phyloP scores from a whole-genome alignment of 768 basidiomycete genomes.

The Suillus placidus region DNA sequence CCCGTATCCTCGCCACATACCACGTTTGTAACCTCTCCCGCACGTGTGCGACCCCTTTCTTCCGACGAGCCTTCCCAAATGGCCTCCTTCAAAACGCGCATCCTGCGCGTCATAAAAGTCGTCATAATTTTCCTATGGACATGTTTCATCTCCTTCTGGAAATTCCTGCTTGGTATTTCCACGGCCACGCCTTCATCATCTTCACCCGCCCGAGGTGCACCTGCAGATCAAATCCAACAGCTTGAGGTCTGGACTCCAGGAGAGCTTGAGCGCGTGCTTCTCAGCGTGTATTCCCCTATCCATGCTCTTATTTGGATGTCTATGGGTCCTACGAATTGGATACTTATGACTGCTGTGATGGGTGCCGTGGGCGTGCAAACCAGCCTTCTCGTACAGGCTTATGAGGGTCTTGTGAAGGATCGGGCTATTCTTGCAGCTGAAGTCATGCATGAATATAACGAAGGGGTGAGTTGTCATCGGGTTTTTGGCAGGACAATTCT shows the following conservation, averaged over 20 bases:
- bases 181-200: slow-evolving; percentile 42
- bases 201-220: slow-evolving; percentile 38
- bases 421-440: slow-evolving; percentile 74
- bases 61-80: slow-evolving; percentile 42
- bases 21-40: slow-evolving; percentile 58
- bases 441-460: slow-evolving; percentile 83
- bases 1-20: slow-evolving; percentile 73
- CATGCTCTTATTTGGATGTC: slow-evolving; percentile 77
- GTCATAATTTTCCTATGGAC: slow-evolving; percentile 49
- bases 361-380: slow-evolving; percentile 67
- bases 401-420: slow-evolving; percentile 72
- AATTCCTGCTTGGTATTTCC: slow-evolving; percentile 68
- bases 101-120: slow-evolving; percentile 31
- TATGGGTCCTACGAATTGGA: slow-evolving; percentile 74
- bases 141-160: slow-evolving; percentile 56
- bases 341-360: slow-evolving; percentile 72
- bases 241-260: slow-evolving; percentile 80
- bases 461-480: slow-evolving; percentile 53
- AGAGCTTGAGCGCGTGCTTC: slow-evolving; percentile 67
- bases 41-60: slow-evolving; percentile 18
- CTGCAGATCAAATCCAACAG: slow-evolving; percentile 65
- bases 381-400: slow-evolving; percentile 39
- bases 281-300: slow-evolving; percentile 78
- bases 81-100: slow-evolving; percentile 48
- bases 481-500: neutral